Evolutionary conservation across 441 rosid genomes (phyloP).

Genomic region (Hypseocharis bilobata): DNA sequence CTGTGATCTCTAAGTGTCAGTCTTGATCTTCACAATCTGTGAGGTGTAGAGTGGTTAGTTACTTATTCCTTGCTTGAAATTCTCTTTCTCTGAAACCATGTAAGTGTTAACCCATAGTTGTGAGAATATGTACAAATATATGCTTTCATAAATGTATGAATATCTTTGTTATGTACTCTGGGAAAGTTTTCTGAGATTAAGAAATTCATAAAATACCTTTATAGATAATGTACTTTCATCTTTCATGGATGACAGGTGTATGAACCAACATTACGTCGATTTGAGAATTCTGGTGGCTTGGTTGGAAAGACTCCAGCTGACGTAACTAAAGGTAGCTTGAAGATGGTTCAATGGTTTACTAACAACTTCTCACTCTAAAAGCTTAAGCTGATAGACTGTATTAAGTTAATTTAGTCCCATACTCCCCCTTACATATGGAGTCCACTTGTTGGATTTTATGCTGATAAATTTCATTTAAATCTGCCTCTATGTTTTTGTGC

Average conservation of each 20-base stretch:
- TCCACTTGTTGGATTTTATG: background rate
- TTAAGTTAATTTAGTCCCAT: background rate
- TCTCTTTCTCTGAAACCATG: background rate
- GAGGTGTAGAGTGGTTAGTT: background rate
- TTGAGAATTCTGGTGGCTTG: slow-evolving; percentile 69
- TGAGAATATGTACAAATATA: background rate
- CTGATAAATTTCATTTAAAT: background rate
- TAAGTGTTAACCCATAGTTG: background rate
- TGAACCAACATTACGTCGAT: slow-evolving; percentile 62
- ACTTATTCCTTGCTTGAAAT: background rate
- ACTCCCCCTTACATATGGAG: background rate
- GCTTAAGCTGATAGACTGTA: background rate
- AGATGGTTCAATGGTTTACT: slow-evolving; percentile 6
- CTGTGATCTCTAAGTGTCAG: background rate
- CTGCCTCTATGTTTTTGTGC: background rate
- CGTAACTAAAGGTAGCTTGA: slow-evolving; percentile 56
- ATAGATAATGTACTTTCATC: slow-evolving; percentile 6
- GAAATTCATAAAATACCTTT: background rate
- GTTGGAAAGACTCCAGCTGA: slow-evolving; percentile 69
- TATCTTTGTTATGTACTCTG: background rate
- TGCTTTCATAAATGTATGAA: background rate
- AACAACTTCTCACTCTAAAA: background rate
- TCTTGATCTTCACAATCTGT: background rate
- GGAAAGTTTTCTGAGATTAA: too few relatives aligned
- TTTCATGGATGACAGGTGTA: slow-evolving; percentile 55